A percentile compares a stretch with the other conserved stretches of the same genome.
Conservation (phyloP, 2,329 filamentous ascomycete species). For the Cladophialophora bantiana region DNA sequence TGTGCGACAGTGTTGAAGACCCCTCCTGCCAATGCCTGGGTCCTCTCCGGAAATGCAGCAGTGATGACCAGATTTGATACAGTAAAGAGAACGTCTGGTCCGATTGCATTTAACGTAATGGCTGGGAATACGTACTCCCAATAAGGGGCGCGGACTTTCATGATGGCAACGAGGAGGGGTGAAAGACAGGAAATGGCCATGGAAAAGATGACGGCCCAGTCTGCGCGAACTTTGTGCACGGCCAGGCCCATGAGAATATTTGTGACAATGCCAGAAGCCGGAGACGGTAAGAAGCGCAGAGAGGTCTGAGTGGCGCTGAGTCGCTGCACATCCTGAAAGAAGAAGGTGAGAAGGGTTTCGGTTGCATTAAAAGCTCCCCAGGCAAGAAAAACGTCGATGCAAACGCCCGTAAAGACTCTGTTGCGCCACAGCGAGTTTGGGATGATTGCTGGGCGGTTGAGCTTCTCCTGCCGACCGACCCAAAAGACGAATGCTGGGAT, state of each 20-base stretch:
- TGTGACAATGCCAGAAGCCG: conserved; percentile 45
- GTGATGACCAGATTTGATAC: conserved; percentile 62
- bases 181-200: conserved; percentile 54
- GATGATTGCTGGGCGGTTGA: conserved; percentile 62
- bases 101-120: conserved; percentile 41
- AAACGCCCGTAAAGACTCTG: conserved; percentile 62
- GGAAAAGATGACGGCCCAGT: conserved; percentile 51
- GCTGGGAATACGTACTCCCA: conserved; percentile 58
- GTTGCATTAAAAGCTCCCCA: conserved; percentile 57
- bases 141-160: conserved; percentile 54
- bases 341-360: conserved; percentile 45
- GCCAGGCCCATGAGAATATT: conserved; percentile 57
- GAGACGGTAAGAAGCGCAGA: conserved; percentile 54
- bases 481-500: conserved; percentile 62
- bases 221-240: conserved; percentile 52
- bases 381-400: conserved; percentile 58
- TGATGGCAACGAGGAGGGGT: conserved; percentile 64
- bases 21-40: conserved; percentile 66
- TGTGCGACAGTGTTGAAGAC: conserved; percentile 68
- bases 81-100: conserved; percentile 57
- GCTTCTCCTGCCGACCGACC: conserved; percentile 59
- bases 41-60: conserved; percentile 62
- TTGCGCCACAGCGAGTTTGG: conserved; percentile 69
- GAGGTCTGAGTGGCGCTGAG: conserved; percentile 55
- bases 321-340: conserved; percentile 58